Conservation (phyloP, 768 basidiomycete genomes). For the Tephrocybe sp. region DNA sequence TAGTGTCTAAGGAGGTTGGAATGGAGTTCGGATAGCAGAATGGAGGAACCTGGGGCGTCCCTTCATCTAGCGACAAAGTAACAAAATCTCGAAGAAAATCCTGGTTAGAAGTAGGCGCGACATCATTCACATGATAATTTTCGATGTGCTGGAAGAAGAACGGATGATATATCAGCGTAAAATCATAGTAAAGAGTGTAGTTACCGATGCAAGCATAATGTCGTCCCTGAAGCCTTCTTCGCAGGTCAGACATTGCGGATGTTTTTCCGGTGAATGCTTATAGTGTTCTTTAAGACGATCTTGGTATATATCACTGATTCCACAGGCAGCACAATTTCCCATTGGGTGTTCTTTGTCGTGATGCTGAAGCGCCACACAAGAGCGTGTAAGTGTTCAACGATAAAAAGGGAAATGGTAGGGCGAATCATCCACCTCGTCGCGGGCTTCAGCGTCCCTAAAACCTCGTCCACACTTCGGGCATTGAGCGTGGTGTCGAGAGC, state of each 20-base stretch:
- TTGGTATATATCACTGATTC: constrained; percentile 28
- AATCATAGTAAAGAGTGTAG: background rate
- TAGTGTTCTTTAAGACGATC: constrained; percentile 15
- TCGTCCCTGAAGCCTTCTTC: background rate
- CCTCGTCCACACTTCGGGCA: constrained; percentile 45
- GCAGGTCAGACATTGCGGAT: background rate
- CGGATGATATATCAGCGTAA: background rate
- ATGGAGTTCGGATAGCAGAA: too few relatives aligned
- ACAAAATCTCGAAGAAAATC: too few relatives aligned
- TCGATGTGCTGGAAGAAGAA: too few relatives aligned
- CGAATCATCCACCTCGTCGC: constrained; percentile 29
- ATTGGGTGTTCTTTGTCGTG: constrained; percentile 25
- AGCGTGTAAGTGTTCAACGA: background rate
- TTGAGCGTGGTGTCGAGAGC: constrained; percentile 43
- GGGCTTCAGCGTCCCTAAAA: constrained; percentile 30
- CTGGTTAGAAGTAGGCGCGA: too few relatives aligned
- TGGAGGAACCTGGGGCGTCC: too few relatives aligned
- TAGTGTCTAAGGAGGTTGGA: too few relatives aligned
- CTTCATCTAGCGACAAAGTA: too few relatives aligned
- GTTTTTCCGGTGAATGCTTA: background rate
- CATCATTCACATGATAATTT: too few relatives aligned
- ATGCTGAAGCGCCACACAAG: constrained; percentile 26
- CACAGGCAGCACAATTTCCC: constrained; percentile 23
- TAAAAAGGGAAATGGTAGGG: background rate
- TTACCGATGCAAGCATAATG: background rate